Evolutionary conservation across 345 rosid genomes (phyloP), one percentile per base, ranked within the genome.

Genomic region (Salix caprea): DNA sequence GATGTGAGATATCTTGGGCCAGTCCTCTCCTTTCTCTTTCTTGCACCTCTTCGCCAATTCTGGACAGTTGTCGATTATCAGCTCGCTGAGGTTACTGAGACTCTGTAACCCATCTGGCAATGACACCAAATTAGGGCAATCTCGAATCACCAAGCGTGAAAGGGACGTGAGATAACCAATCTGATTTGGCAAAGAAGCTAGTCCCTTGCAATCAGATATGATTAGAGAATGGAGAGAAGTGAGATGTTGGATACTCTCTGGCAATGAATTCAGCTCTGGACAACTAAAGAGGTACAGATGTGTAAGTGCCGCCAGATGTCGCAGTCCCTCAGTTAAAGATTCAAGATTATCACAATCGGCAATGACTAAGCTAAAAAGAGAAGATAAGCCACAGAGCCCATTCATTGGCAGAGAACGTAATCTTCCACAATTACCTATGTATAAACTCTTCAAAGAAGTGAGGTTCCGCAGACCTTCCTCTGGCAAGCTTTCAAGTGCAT

Each of bases 1-100:
- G 66, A 72, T 72, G 44, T 72, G 75, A 23, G 44, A 21, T 30
- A 72, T 72, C 65, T 72, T 72, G 11, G 67, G 65, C 76, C 69
- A 61, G 30, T 73, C 70, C 1, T 65, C 62, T 65, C 77, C 64
- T 13, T 5, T n/a, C n/a, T 46, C 77, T 32, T 13, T 65, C 16
- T 13, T 1, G 15, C 77, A 74, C 19, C 70, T 37, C 21, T 15
- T 18, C 64, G 5, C 11, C 19, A 75, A 36, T 50, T 19, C 1
- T 9, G 71, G 77, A 52, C 77, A 67, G 23, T 8, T 1, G 0
- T 4, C 1, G 9, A 75, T 34, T 16, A 13, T 16, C 50, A 75
- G 16, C 8, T 9, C 1, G 10, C 37, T 75, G 4, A 75, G 42
- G 21, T n/a, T 75, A n/a, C 10, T 12, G 16, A 67, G 78, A 19